Evolutionary conservation across 2,329 filamentous ascomycete genomes (phyloP).

Genomic region (Neocatenulostroma microsporum): DNA sequence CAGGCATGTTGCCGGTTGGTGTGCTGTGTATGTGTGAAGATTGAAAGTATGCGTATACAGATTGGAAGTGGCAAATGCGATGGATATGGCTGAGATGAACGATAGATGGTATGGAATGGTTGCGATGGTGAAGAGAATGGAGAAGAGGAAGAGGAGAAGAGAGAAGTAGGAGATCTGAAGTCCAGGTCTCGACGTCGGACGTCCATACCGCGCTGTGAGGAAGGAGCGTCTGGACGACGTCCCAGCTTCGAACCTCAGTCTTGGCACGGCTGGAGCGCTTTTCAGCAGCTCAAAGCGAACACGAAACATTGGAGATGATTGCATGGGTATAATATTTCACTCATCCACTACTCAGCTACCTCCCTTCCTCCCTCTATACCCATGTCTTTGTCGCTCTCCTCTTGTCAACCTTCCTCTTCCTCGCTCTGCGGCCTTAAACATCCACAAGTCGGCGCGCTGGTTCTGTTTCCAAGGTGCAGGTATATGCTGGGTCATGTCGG

Average conservation of each 20-base stretch:
- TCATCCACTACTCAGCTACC: no score
- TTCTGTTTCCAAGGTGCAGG: slow-evolving; percentile 13
- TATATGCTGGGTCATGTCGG: slow-evolving; percentile 14
- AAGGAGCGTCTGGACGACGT: neutral
- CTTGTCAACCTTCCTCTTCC: slow-evolving; percentile 15
- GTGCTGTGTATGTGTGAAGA: neutral
- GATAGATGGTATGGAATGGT: neutral
- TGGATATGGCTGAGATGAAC: neutral
- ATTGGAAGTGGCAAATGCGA: neutral
- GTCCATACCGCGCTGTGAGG: no score
- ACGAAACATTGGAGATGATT: no score
- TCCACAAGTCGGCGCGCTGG: slow-evolving; percentile 20
- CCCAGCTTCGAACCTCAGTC: slow-evolving; percentile 1
- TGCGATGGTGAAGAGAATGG: neutral
- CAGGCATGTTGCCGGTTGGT: slow-evolving; percentile 44
- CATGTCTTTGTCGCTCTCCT: slow-evolving; percentile 3
- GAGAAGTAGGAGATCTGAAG: no score
- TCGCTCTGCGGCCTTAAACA: slow-evolving; percentile 11
- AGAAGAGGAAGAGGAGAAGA: neutral
- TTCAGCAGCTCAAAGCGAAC: no score
- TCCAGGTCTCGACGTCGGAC: no score
- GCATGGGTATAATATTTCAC: no score
- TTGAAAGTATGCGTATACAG: no score
- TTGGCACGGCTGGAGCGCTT: no score
- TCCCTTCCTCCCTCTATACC: slow-evolving; percentile 1